Base-by-base conservation (phyloP, 345 rosid species). In the Hibiscus trionum region DNA sequence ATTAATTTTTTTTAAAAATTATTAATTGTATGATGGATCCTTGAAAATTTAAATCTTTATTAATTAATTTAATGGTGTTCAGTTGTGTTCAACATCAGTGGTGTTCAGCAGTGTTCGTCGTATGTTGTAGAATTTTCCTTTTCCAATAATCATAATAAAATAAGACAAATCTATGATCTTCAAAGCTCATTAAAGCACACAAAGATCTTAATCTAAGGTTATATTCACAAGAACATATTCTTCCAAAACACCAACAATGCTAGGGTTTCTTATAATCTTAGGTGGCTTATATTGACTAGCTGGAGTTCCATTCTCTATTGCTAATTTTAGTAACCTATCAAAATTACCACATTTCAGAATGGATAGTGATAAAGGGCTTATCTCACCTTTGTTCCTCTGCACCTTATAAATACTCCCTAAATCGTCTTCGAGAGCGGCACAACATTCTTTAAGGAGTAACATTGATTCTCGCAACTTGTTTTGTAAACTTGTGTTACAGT, bases 271-370 rank as follows among this genome's bases (percentile, higher is more conserved):
- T 24, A 84, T 67, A n/a, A 86, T 82, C 79, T 77, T 86, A 12
- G 87, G 86, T 56, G 84, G 77, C 71, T 86, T 86, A 50, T 86
- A 84, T 76, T 84, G 89, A 56, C 83, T 80, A 61, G 81, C 82
- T 16, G 90, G 80, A 15, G 77, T 81, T 73, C 89, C 87, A 62
- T 69, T 80, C 56, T 73, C 42, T 8, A 80, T 62, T 16, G 83
- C 88, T 26, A 79, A 14, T 47, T 53, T 49, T 49, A 69, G 42
- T 75, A 86, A 61, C 80, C 62, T 76, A 46, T 76, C 83, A 76
- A 86, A 86, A 74, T 72, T 80, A 44, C 86, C 84, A 37, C 80
- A 72, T 52, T 73, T 76, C 61, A 86, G 78, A 3, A 86, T 64
- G 55, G 69, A 75, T 50, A 84, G 42, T 11, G 49, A 17, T 60